Conservation (phyloP, 495 filamentous ascomycete species). For the Amniculicola lignicola region DNA sequence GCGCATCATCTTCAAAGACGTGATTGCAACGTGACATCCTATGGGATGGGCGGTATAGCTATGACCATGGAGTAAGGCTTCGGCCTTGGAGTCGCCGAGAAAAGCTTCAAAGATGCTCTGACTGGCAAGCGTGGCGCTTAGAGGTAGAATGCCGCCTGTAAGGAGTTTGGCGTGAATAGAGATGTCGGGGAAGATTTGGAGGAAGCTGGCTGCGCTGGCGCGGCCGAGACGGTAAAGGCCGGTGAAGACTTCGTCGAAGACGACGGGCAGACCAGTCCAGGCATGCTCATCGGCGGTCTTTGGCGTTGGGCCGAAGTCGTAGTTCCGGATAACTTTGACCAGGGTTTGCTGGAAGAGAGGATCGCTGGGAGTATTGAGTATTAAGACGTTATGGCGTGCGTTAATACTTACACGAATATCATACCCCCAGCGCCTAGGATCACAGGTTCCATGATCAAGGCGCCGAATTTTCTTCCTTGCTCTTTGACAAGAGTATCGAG, state of each 20-base stretch:
- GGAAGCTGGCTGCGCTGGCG: conserved; percentile 61
- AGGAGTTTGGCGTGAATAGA: conserved; percentile 74
- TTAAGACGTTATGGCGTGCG: not conserved
- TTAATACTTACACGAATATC: conserved; percentile 60
- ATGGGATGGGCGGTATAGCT: conserved; percentile 78
- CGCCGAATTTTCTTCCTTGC: conserved; percentile 65
- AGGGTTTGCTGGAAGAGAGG: conserved; percentile 72
- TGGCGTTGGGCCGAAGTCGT: conserved; percentile 48
- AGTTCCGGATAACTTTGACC: conserved; percentile 57
- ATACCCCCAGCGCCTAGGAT: conserved; percentile 76
- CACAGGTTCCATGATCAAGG: conserved; percentile 71
- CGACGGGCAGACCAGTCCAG: conserved; percentile 70
- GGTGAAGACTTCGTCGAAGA: conserved; percentile 81
- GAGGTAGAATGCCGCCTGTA: conserved; percentile 72
- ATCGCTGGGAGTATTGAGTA: conserved; percentile 49
- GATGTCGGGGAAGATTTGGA: conserved; percentile 64
- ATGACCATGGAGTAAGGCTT: conserved; percentile 74
- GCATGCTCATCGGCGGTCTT: conserved; percentile 13
- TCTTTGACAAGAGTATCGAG: conserved; percentile 46
- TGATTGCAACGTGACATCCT: conserved; percentile 67
- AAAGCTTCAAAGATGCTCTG: conserved; percentile 70
- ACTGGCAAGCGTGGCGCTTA: conserved; percentile 67
- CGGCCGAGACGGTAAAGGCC: conserved; percentile 74
- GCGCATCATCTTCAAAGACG: conserved; percentile 54
- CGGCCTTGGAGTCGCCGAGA: conserved; percentile 61